Percentiles rank a stretch among this genome's conserved stretches.
Conservation (phyloP, 495 filamentous ascomycete species). For the Neurospora sp. region DNA sequence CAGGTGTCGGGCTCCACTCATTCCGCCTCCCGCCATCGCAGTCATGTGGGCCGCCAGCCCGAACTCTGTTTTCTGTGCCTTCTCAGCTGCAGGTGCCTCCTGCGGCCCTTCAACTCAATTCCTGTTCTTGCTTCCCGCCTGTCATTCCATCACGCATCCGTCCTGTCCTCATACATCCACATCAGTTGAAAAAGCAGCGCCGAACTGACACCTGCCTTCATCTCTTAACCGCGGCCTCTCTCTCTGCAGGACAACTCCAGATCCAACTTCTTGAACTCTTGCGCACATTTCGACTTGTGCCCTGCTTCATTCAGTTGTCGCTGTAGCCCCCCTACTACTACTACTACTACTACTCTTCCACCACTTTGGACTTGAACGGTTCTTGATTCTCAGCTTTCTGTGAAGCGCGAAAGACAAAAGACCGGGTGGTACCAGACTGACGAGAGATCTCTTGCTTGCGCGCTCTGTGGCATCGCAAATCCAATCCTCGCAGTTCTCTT, state of each 20-base stretch:
- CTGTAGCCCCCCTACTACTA: not conserved
- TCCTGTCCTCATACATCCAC: not conserved
- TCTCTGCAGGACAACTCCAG: not conserved
- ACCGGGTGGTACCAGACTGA: not conserved
- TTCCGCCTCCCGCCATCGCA: not conserved
- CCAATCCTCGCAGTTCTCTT: not conserved
- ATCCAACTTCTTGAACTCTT: not conserved
- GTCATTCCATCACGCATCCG: not conserved
- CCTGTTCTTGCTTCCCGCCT: not conserved
- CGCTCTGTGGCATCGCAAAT: not conserved
- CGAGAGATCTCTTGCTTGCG: not conserved
- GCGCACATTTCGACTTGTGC: slow-evolving; percentile 4
- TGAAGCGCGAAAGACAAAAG: not conserved
- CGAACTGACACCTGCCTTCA: not conserved
- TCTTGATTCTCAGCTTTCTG: not conserved
- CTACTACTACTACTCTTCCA: not conserved
- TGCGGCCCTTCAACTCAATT: not conserved
- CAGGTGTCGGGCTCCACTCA: not conserved
- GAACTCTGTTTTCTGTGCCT: not conserved
- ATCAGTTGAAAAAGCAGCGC: not conserved
- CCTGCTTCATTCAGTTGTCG: slow-evolving; percentile 1
- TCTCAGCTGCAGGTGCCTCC: not conserved
- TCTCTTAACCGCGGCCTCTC: not conserved
- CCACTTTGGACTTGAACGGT: not conserved
- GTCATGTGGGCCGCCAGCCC: not conserved